phyloP scores from a whole-genome alignment of 768 basidiomycete genomes.

The Pulveroboletus sp. region DNA sequence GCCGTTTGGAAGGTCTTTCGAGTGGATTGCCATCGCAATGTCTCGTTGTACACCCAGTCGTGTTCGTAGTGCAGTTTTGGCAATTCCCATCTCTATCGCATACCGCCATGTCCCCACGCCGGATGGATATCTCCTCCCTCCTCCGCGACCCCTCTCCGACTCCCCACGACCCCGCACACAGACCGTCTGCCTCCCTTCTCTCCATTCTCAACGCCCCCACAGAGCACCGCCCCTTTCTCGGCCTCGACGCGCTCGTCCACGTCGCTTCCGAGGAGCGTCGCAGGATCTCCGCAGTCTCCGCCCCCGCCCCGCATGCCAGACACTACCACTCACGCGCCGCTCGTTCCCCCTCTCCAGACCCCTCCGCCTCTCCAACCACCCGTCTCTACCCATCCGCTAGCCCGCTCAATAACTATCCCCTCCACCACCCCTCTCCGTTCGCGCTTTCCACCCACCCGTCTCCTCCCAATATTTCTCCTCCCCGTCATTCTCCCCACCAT shows the following conservation, averaged over 20 bases:
- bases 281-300: constrained; percentile 36
- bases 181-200: constrained; percentile 19
- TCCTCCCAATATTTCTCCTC: constrained; percentile 19
- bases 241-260: constrained; percentile 66
- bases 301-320: not conserved
- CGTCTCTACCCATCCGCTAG: constrained; percentile 23
- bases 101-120: constrained; percentile 52
- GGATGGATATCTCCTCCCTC: constrained; percentile 74
- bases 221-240: constrained; percentile 26
- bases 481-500: constrained; percentile 18
- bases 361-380: constrained; percentile 14
- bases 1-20: constrained; percentile 59
- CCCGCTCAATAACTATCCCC: constrained; percentile 8
- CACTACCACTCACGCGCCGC: constrained; percentile 23
- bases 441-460: constrained; percentile 8
- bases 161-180: constrained; percentile 1
- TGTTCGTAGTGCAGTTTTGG: not conserved
- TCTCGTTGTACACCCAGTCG: constrained; percentile 71
- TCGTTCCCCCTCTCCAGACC: constrained; percentile 12
- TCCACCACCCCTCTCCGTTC: constrained; percentile 14
- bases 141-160: constrained; percentile 41
- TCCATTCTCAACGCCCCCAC: constrained; percentile 18
- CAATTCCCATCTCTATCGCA: not conserved
- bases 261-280: constrained; percentile 65
- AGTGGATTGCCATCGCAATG: constrained; percentile 78